Percentiles rank a stretch among this genome's conserved stretches.
These are phyloP conservation scores for Aspergillus bertholletiae DNA, from an alignment of 495 filamentous ascomycete genomes.

Conservation along the genomic window DNA sequence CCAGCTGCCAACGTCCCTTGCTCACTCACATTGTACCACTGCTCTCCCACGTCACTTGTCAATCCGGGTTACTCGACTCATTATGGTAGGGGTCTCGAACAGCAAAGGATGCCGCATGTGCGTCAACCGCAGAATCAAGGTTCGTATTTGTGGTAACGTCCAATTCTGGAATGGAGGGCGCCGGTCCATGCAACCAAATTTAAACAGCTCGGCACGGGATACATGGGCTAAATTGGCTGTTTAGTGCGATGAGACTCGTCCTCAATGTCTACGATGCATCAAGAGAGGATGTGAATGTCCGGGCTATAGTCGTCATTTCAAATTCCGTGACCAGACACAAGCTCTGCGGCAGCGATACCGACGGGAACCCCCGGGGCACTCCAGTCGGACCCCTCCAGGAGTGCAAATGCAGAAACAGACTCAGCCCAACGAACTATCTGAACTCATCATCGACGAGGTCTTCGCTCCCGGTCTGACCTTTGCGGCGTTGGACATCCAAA, in stretches of 20 bases:
- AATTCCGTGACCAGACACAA: conserved; percentile 6
- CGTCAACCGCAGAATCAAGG: conserved; percentile 24
- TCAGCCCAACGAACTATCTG: background rate
- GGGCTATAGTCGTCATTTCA: conserved; percentile 16
- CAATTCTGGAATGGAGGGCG: too few relatives aligned
- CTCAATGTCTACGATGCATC: conserved; percentile 21
- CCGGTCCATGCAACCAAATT: too few relatives aligned
- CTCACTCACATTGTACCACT: too few relatives aligned
- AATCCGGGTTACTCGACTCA: too few relatives aligned
- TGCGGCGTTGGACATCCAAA: background rate
- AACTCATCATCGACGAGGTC: background rate
- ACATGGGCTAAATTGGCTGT: background rate
- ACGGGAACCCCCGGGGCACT: background rate
- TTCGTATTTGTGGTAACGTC: conserved; percentile 7
- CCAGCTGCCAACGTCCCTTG: too few relatives aligned
- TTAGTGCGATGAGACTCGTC: conserved; percentile 23
- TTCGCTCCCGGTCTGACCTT: background rate
- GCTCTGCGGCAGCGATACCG: background rate
- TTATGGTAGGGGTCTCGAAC: conserved; percentile 37
- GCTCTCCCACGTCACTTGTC: too few relatives aligned
- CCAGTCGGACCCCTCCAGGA: background rate
- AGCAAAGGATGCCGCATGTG: conserved; percentile 28
- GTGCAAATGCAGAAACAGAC: background rate
- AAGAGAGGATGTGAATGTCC: conserved; percentile 20
- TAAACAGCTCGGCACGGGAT: background rate